These are phyloP conservation scores for Biancaea sappan DNA, from an alignment of 306 rosid genomes.

Conservation along the genomic window DNA sequence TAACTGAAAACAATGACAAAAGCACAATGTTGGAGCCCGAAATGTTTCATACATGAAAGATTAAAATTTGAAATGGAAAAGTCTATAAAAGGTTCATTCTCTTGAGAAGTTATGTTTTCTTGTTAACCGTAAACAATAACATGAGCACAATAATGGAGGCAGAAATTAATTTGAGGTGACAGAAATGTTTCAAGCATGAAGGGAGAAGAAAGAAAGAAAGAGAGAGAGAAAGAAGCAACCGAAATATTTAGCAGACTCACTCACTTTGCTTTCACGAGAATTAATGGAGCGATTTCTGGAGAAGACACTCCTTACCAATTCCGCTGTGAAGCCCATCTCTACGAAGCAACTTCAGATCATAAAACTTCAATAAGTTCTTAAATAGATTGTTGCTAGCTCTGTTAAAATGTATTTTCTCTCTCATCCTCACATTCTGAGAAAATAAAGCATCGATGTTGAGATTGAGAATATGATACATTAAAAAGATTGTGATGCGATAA, in stretches of 20 bases:
- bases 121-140: too few relatives aligned
- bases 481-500: too few relatives aligned
- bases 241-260: constrained; percentile 28
- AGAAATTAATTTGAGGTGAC: constrained; percentile 4
- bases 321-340: constrained; percentile 83
- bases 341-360: constrained; percentile 30
- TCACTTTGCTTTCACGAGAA: constrained; percentile 64
- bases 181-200: neutral
- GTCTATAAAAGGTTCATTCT: too few relatives aligned
- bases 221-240: neutral
- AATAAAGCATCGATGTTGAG: too few relatives aligned
- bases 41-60: too few relatives aligned
- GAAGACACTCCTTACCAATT: constrained; percentile 79
- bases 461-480: too few relatives aligned
- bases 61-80: too few relatives aligned
- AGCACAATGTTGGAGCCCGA: too few relatives aligned
- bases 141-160: neutral
- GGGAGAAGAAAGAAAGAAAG: neutral
- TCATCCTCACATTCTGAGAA: constrained; percentile 32
- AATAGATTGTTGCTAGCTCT: constrained; percentile 27
- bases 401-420: constrained; percentile 45
- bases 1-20: too few relatives aligned
- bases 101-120: too few relatives aligned
- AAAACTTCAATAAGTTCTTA: constrained; percentile 30
- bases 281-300: constrained; percentile 54